Percentiles rank a stretch among this genome's conserved stretches.
Evolutionary conservation across 208 protist species (phyloP).

Genomic region (Entamoeba moshkovskii): DNA sequence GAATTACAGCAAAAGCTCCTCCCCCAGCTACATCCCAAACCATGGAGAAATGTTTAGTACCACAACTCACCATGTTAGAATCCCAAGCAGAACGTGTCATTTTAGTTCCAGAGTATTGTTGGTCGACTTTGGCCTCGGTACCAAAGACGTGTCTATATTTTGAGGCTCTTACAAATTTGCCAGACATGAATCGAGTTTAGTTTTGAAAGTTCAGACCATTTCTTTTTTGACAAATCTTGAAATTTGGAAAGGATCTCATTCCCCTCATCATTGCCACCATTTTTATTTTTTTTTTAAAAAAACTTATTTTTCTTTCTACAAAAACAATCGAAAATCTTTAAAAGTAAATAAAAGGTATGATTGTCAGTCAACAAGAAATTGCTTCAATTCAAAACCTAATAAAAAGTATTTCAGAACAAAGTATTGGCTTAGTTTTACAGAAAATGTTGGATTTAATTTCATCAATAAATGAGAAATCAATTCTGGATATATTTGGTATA

Average conservation of each 20-base stretch:
- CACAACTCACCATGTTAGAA: constrained; percentile 44
- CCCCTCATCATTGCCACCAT: too few relatives aligned
- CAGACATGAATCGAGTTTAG: background rate
- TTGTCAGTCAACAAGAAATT: too few relatives aligned
- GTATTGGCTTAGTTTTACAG: too few relatives aligned
- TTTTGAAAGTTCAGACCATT: background rate
- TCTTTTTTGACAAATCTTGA: too few relatives aligned
- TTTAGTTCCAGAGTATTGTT: constrained; percentile 39
- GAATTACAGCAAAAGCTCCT: constrained; percentile 49
- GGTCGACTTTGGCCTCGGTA: background rate
- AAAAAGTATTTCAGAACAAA: too few relatives aligned
- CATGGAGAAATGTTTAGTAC: constrained; percentile 48
- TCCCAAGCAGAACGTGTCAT: constrained; percentile 45
- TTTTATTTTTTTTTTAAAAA: too few relatives aligned
- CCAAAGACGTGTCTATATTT: background rate
- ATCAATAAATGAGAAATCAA: too few relatives aligned
- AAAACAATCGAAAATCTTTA: background rate
- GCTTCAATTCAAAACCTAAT: too few relatives aligned
- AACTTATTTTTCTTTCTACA: background rate
- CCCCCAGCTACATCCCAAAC: constrained; percentile 47
- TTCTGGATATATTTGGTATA: too few relatives aligned
- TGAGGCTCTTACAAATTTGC: background rate
- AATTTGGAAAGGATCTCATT: background rate
- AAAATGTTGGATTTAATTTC: too few relatives aligned
- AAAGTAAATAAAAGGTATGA: background rate